A percentile compares a stretch with the other conserved stretches of the same genome.
These are phyloP conservation scores for Trichosphaerium sp. DNA, from an alignment of 78 protist genomes.

Conservation along the genomic window DNA sequence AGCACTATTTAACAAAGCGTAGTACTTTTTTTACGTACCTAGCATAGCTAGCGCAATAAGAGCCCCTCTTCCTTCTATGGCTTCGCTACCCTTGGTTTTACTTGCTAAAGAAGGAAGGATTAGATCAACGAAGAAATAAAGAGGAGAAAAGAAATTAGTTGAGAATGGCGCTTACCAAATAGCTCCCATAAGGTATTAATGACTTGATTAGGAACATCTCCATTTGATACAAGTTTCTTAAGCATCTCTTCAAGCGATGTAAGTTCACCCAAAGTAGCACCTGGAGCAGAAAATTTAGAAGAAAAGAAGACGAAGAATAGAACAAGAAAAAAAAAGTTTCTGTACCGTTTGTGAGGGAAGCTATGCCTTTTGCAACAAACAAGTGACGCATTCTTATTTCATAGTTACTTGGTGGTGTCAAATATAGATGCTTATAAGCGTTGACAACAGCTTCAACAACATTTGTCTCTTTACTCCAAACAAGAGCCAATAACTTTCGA, in stretches of 20 bases:
- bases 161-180: slow-evolving; percentile 6
- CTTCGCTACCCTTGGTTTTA: no score
- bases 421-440: slow-evolving; percentile 8
- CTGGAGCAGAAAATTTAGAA: slow-evolving; percentile 10
- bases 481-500: slow-evolving; percentile 8
- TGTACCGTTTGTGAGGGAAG: neutral
- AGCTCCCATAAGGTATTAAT: slow-evolving; percentile 50
- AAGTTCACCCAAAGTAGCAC: slow-evolving; percentile 33
- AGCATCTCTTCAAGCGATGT: slow-evolving; percentile 55
- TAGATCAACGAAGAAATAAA: no score
- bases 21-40: no score
- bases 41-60: no score
- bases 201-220: neutral
- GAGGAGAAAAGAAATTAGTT: no score
- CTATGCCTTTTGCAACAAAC: neutral
- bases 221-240: neutral
- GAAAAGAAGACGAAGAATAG: neutral
- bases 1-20: no score
- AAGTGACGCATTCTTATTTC: no score
- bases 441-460: slow-evolving; percentile 6
- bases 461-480: slow-evolving; percentile 6
- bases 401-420: no score
- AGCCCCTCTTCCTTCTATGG: no score
- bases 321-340: neutral
- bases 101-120: no score